Base-by-base conservation (phyloP, 768 basidiomycete species). In the Steccherinum ochraceum region DNA sequence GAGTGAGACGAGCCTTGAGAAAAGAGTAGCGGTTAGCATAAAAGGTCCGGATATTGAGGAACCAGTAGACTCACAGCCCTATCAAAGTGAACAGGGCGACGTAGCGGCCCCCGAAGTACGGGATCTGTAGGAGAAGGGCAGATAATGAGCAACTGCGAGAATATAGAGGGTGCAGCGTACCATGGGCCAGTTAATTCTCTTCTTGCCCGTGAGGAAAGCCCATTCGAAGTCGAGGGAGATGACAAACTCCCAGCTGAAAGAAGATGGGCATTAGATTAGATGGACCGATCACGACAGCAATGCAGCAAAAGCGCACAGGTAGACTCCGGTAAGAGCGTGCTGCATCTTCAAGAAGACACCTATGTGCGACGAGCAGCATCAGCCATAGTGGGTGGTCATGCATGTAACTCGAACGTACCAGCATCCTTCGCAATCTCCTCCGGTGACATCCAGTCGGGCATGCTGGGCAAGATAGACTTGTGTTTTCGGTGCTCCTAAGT, bases 71-170 rank as follows among this genome's bases (percentile, higher is more conserved):
- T 59, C 57, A 86, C 85, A 87, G 84, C 59, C 85, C 85, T 49
- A 84, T 71, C 54, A 86, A 65, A 2, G 85, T 79, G 54, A 84
- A 72, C 4, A 87, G 65, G 26, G 86, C 64, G 58, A 72, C 76
- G 61, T 86, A 87, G 45, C 85, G 78, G 55, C 83, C 81, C 43
- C 80, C 63, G 64, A 87, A 86, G 64, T 87, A 87, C 60, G 84
- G 84, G 41, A 74, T 66, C 83, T 86, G 52, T 24, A 35, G 30
- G 30, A 35, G 30, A 35, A 16, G 16, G 16, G 30, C 30, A 35
- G 30, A 35, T n/a, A n/a, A n/a, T n/a, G n/a, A 35, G 30, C 30
- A 35, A 7, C 24, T 24, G 52, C 18, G n/a, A 20, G 42, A 2
- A 12, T 16, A 5, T 52, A 23, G 30, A 35, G n/a, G n/a, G n/a